Evolutionary conservation across 2,329 filamentous ascomycete genomes (phyloP), one percentile per base, ranked within the genome.

Genomic region (Epichloe bromicola): DNA sequence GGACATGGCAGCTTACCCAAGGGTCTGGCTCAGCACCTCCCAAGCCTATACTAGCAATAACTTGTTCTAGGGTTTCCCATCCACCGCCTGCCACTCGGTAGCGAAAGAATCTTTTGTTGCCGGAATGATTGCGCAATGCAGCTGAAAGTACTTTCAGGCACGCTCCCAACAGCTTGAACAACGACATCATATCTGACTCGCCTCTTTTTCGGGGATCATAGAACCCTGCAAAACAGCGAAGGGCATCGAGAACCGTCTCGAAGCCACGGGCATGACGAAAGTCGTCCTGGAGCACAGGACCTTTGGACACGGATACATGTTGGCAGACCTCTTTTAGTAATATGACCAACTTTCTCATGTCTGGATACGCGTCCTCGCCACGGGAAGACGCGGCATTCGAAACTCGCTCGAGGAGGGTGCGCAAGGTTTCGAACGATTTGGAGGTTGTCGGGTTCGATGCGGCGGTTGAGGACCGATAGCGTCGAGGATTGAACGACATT

Each of bases 71-170:
- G 7, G 82, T 79, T 56, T 82, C 75, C 83, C 88, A 95, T 3
- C 91, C 89, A 51, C 83, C 86, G 20, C 80, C 82, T 53, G 86
- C 79, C 33, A 94, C 80, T 57, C 81, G 76, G 57, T 82, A 83
- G 53, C 81, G 79, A 64, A 97, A 97, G 70, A 91, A 96, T 58
- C 86, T 80, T 80, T 84, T 79, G 67, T 97, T 98, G 19, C 90
- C 91, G 45, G 84, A 76, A 65, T 97, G 89, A 44, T 82, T 81
- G 50, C 81, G 79, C 57, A 98, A 76, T 14, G 82, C 82, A 46
- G 85, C 83, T 1, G 86, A 83, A 30, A 97, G 70, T 14, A 93
- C 79, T 34, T 80, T 80, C 39, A 93, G 71, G n/a, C 85, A 76
- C 8, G 76, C 76, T 60, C 88, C 80, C 17, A 95, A 71, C 17